Conservation (phyloP, 148 eudicot genomes). For the Heliosperma pusillum region DNA sequence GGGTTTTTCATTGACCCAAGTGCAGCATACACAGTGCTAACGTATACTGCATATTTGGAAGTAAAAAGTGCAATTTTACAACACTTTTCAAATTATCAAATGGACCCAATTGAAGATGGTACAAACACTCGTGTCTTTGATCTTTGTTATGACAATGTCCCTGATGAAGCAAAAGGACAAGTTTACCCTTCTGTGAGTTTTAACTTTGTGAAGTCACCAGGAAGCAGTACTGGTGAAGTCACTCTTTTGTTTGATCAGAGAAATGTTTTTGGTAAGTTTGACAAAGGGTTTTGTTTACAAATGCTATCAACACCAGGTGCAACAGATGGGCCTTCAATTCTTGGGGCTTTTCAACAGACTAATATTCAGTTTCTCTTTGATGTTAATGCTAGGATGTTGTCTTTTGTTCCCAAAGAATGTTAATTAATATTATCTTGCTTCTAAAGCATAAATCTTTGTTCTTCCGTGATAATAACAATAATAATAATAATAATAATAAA, state of each 20-base stretch:
- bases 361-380: neutral
- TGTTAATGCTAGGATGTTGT: neutral
- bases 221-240: neutral
- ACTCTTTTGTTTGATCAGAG: neutral
- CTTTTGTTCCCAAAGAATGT: constrained; percentile 3
- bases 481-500: too few relatives aligned
- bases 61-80: neutral
- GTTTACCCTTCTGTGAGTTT: neutral
- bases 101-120: neutral
- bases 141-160: neutral
- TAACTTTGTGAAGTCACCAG: neutral
- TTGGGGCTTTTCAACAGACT: neutral
- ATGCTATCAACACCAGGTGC: neutral
- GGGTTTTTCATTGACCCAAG: constrained; percentile 11
- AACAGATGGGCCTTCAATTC: neutral
- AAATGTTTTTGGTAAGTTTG: neutral
- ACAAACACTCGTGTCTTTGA: neutral
- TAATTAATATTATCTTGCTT: neutral
- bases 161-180: neutral
- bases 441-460: too few relatives aligned
- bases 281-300: neutral
- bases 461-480: too few relatives aligned
- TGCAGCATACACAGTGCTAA: neutral
- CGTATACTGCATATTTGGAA: neutral
- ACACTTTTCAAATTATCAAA: neutral